A percentile compares a stretch with the other conserved stretches of the same genome.
Conservation (phyloP, 192 early-diverging fungal species). For the Radiomyces spectabilis region DNA sequence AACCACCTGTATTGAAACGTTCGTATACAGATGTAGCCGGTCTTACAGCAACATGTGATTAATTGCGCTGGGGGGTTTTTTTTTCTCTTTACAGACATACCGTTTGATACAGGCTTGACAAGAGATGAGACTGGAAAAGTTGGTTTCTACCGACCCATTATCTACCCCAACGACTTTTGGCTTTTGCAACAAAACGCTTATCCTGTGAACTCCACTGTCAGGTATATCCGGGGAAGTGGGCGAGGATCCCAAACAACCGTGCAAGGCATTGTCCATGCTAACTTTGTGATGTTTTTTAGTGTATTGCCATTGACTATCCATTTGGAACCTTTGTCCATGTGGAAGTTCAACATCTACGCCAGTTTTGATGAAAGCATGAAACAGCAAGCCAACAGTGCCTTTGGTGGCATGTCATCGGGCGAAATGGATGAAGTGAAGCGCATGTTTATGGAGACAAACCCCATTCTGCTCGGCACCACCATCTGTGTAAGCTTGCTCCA, state of each 20-base stretch:
- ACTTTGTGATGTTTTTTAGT: conserved; percentile 22
- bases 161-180: conserved; percentile 5
- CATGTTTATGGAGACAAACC: conserved; percentile 89
- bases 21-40: neutral
- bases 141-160: conserved; percentile 53
- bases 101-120: conserved; percentile 30
- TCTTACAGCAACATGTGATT: neutral
- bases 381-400: conserved; percentile 52
- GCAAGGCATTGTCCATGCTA: too few species aligned
- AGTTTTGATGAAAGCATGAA: conserved; percentile 46
- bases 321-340: conserved; percentile 56
- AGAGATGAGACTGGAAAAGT: conserved; percentile 24
- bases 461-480: conserved; percentile 68
- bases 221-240: too few species aligned
- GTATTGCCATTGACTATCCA: conserved; percentile 59
- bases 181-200: conserved; percentile 43
- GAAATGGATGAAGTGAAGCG: conserved; percentile 80
- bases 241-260: too few species aligned
- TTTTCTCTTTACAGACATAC: conserved; percentile 19
- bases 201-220: conserved; percentile 69
- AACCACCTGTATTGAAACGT: conserved; percentile 48
- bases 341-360: conserved; percentile 68
- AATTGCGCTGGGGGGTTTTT: too few species aligned
- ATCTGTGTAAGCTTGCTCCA: conserved; percentile 74
- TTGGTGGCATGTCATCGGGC: conserved; percentile 38